A percentile compares a stretch with the other conserved stretches of the same genome.
These are phyloP conservation scores for Canavalia ensiformis DNA, from an alignment of 306 rosid genomes.

Conservation along the genomic window DNA sequence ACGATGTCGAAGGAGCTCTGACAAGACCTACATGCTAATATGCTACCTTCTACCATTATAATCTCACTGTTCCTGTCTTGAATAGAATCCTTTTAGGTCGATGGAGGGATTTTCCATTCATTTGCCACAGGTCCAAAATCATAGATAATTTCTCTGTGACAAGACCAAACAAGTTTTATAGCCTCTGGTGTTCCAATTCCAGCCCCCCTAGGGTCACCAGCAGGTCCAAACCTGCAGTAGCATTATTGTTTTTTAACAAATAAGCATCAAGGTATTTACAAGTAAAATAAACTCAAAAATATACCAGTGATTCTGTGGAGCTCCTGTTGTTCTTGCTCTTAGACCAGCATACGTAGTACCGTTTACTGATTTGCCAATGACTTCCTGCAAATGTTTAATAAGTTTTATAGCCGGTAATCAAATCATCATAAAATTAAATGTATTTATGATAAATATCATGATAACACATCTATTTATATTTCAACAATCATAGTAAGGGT, in stretches of 20 bases:
- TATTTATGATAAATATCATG: not conserved
- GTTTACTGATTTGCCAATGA: slow-evolving; percentile 84
- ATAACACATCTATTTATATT: not conserved
- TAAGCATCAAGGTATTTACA: slow-evolving; percentile 16
- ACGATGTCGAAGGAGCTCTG: not conserved
- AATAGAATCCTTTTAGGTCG: slow-evolving; percentile 58
- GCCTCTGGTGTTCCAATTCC: slow-evolving; percentile 99
- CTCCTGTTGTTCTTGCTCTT: slow-evolving; percentile 96
- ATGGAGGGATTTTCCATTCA: slow-evolving; percentile 79
- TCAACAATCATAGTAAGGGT: too few species aligned
- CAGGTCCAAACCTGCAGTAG: slow-evolving; percentile 89
- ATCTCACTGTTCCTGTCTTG: not conserved
- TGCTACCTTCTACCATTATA: slow-evolving; percentile 2
- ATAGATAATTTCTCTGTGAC: slow-evolving; percentile 93
- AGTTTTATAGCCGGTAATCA: too few species aligned
- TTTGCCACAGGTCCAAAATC: slow-evolving; percentile 79
- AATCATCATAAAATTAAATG: too few species aligned
- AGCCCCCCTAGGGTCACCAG: slow-evolving; percentile 97
- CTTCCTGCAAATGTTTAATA: slow-evolving; percentile 64
- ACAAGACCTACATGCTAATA: not conserved
- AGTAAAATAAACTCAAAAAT: not conserved
- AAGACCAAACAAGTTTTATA: slow-evolving; percentile 97
- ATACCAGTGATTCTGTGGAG: slow-evolving; percentile 97
- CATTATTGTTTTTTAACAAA: slow-evolving; percentile 41
- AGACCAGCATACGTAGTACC: slow-evolving; percentile 96